A percentile compares a stretch with the other conserved stretches of the same genome.
phyloP scores from a whole-genome alignment of 371 early-diverging fungal species.

The Mucor irregularis region DNA sequence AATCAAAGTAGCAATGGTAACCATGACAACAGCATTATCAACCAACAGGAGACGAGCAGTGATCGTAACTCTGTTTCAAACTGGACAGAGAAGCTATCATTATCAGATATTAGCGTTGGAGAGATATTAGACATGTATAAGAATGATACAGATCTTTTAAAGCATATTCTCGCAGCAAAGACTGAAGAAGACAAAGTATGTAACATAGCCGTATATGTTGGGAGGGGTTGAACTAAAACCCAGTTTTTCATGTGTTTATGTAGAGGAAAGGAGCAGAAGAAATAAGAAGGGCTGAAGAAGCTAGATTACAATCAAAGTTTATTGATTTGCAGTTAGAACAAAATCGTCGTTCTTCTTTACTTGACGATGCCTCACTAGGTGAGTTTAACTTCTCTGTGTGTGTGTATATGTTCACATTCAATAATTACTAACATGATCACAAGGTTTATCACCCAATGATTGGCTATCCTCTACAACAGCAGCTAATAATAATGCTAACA shows the following conservation, averaged over 20 bases:
- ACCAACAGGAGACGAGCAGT: not conserved
- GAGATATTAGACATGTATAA: constrained; percentile 52
- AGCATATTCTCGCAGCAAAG: constrained; percentile 51
- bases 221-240: not conserved
- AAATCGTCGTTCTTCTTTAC: constrained; percentile 27
- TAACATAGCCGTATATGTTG: not conserved
- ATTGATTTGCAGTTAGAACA: constrained; percentile 43
- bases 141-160: constrained; percentile 51
- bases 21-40: not conserved
- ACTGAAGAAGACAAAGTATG: constrained; percentile 57
- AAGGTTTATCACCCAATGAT: constrained; percentile 24
- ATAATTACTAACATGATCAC: constrained; percentile 7
- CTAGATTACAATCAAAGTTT: constrained; percentile 41
- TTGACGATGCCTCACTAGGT: constrained; percentile 25
- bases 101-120: constrained; percentile 44
- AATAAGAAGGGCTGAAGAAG: constrained; percentile 44
- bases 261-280: constrained; percentile 52
- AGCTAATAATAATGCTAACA: constrained; percentile 9
- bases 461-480: constrained; percentile 18
- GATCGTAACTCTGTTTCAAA: constrained; percentile 1
- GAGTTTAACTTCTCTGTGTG: not conserved
- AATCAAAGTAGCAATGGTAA: constrained; percentile 1
- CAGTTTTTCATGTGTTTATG: not conserved
- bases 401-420: not conserved
- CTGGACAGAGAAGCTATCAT: constrained; percentile 11